Evolutionary conservation across 108 stramenopile genomes (phyloP).

Genomic region (Asterionellopsis glacialis): DNA sequence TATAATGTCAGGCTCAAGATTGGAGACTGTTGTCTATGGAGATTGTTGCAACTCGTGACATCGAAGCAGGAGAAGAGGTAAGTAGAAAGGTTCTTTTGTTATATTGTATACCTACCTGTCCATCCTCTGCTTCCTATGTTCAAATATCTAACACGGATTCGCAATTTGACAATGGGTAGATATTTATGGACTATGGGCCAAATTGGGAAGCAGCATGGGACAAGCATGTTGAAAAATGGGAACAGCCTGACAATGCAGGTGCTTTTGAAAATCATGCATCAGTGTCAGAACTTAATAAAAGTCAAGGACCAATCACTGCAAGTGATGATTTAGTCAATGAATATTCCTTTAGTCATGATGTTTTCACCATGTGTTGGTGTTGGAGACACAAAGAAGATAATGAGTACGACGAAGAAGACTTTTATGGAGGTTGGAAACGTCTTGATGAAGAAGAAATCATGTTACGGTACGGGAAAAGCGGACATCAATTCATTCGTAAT

Average conservation of each 20-base stretch:
- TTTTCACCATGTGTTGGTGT: slow-evolving; percentile 2
- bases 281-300: slow-evolving; percentile 23
- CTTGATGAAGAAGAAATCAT: too few relatives aligned
- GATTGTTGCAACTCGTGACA: slow-evolving; percentile 53
- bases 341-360: too few relatives aligned
- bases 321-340: too few relatives aligned
- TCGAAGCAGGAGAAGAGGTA: slow-evolving; percentile 42
- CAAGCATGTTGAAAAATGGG: slow-evolving; percentile 24
- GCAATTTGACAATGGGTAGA: background rate
- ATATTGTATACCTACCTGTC: too few relatives aligned
- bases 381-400: slow-evolving; percentile 8
- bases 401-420: slow-evolving; percentile 2
- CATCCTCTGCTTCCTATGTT: too few relatives aligned
- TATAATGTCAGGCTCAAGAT: too few relatives aligned
- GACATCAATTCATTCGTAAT: too few relatives aligned
- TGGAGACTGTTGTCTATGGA: slow-evolving; percentile 27
- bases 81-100: too few relatives aligned
- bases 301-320: background rate
- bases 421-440: background rate
- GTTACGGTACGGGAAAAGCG: too few relatives aligned
- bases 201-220: slow-evolving; percentile 63
- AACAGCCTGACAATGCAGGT: slow-evolving; percentile 4
- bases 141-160: too few relatives aligned
- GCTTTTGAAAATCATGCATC: slow-evolving; percentile 32
- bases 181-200: slow-evolving; percentile 60